Evolutionary conservation across 345 rosid species (phyloP).

Genomic region (Gossypium arboreum): DNA sequence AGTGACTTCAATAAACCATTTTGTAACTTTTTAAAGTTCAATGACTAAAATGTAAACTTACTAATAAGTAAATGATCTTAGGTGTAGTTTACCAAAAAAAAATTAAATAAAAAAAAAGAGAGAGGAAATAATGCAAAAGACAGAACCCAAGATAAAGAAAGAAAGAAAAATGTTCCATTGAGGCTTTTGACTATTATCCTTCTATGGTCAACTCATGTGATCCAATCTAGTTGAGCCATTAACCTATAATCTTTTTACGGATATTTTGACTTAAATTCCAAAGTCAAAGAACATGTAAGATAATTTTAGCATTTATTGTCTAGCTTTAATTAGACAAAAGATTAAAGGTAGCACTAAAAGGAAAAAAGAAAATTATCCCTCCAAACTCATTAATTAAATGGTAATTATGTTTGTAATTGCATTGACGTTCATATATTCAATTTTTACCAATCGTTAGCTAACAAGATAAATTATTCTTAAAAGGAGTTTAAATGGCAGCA

Average conservation of each 20-base stretch:
- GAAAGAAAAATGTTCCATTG: conserved; percentile 1
- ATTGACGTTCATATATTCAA: not conserved
- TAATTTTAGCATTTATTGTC: conserved; percentile 1
- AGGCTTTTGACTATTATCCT: not conserved
- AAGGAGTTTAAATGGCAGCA: no score
- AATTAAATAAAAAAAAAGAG: no score
- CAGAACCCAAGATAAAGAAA: not conserved
- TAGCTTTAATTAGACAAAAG: conserved; percentile 28
- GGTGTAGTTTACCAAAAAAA: no score
- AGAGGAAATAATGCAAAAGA: not conserved
- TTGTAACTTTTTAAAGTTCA: no score
- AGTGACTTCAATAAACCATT: no score
- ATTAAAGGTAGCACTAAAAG: not conserved
- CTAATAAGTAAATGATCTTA: no score
- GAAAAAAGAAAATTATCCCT: not conserved
- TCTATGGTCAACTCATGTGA: conserved; percentile 9
- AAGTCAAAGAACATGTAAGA: conserved; percentile 10
- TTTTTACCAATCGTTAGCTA: conserved; percentile 9
- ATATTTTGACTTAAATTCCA: not conserved
- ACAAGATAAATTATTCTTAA: not conserved
- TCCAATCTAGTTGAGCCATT: not conserved
- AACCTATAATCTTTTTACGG: not conserved
- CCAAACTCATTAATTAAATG: not conserved
- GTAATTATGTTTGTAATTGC: conserved; percentile 7
- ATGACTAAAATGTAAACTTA: no score